A percentile compares a stretch with the other conserved stretches of the same genome.
Evolutionary conservation across 192 early-diverging fungal species (phyloP).

Genomic region (Backusella liffmaniae): DNA sequence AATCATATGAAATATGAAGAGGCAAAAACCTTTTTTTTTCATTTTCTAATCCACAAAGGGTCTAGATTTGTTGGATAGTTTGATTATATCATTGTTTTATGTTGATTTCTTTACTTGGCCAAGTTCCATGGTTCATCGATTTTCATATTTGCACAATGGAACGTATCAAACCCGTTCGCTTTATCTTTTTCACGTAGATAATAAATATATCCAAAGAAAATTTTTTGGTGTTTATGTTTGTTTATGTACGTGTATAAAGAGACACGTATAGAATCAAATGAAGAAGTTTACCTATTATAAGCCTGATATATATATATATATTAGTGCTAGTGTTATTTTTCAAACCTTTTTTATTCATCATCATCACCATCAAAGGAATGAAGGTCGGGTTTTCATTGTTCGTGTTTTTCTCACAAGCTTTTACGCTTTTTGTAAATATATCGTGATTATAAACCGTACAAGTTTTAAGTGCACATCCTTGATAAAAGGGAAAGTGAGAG

Average conservation of each 20-base stretch:
- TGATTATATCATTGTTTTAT: not conserved
- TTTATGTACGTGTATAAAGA: not conserved
- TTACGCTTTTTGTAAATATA: not conserved
- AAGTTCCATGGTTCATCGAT: not conserved
- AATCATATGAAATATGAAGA: not conserved
- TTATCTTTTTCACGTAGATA: not conserved
- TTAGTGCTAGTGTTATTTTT: not conserved
- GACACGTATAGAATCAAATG: slow-evolving; percentile 1
- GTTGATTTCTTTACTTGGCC: not conserved
- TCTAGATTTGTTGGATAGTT: not conserved
- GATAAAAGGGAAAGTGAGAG: not conserved
- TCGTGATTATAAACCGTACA: slow-evolving; percentile 5
- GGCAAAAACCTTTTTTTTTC: not conserved
- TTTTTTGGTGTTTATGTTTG: not conserved
- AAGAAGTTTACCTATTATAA: not conserved
- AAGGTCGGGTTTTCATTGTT: not conserved
- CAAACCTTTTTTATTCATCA: not conserved
- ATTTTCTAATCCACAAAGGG: not conserved
- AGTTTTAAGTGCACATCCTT: not conserved
- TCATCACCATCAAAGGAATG: not conserved
- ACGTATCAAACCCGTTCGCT: not conserved
- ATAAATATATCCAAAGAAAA: not conserved
- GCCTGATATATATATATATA: not conserved
- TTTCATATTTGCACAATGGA: not conserved
- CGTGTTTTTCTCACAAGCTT: not conserved